Evolutionary conservation across 352 stramenopile species (phyloP), one percentile per base, ranked within the genome.

Genomic region (Globisporangium acanthophoron): DNA sequence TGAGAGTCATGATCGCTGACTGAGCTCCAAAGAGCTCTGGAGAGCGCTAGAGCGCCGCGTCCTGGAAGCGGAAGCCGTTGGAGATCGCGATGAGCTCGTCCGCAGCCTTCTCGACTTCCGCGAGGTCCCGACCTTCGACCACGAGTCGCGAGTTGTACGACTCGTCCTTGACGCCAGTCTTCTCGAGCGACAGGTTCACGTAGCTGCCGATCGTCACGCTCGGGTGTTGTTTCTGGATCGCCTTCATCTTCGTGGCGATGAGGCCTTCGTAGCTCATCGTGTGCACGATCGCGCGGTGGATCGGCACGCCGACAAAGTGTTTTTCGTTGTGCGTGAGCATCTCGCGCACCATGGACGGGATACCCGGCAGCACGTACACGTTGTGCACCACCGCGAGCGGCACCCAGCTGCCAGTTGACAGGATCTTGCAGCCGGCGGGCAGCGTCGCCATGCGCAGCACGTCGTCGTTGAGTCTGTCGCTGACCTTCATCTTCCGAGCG

Each of bases 361-460:
- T 93, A 5, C 85, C 85, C 1, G 85, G 85, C 6, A 95, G 67
- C 41, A 95, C 78, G 63, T 93, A 93, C 24, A 95, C 81, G 56
- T 95, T 95, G 52, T 91, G 59, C 21, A 93, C 67, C 9, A 86
- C 69, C 9, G 82, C 83, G 27, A 95, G 80, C 0, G 85, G 85
- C 13, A 88, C 83, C 85, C 85, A 92, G 49, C 69, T 77, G 16
- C 70, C 69, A 0, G 78, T 88, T 18, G 56, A 61, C 13, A 90
- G 65, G 0, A 80, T 66, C 31, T 87, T 69, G 59, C 80, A 90
- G 29, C 71, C 75, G 48, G 58, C 61, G 16, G 85, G 85, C 5
- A 94, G 68, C 55, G 86, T 57, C 29, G 81, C 81, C 84, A 94
- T 94, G 18, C 81, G 74, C 62, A 85, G 77, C 37, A 73, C 70